Percentiles rank a stretch among this genome's conserved stretches.
These are phyloP conservation scores for Candida glaebosa DNA, from an alignment of 805 yeast genomes.

Conservation along the genomic window DNA sequence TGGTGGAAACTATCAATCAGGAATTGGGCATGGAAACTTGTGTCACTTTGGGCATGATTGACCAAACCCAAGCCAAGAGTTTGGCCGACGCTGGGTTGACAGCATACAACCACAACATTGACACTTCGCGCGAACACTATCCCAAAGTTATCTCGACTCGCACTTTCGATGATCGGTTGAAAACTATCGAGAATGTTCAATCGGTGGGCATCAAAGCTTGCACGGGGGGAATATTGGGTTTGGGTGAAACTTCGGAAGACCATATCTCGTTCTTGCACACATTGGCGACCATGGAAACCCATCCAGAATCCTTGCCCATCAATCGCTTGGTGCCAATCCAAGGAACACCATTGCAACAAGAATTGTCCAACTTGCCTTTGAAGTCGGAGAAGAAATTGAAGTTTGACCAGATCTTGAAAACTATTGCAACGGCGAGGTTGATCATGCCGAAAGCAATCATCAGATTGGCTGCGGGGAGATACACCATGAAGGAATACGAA, in stretches of 20 bases:
- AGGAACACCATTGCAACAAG: conserved; percentile 73
- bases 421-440: conserved; percentile 72
- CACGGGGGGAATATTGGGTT: conserved; percentile 76
- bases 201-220: conserved; percentile 65
- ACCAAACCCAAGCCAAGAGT: conserved; percentile 56
- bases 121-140: conserved; percentile 75
- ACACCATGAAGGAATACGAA: conserved; percentile 74
- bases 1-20: conserved; percentile 58
- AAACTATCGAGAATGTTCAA: conserved; percentile 63
- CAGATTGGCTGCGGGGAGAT: conserved; percentile 77
- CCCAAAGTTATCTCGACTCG: conserved; percentile 71
- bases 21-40: conserved; percentile 72
- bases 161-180: conserved; percentile 65
- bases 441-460: conserved; percentile 71
- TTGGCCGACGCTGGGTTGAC: conserved; percentile 71
- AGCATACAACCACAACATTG: conserved; percentile 79
- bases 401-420: conserved; percentile 62
- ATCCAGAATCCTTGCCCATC: conserved; percentile 81
- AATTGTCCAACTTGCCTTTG: conserved; percentile 36
- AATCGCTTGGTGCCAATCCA: conserved; percentile 73
- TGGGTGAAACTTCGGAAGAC: conserved; percentile 72
- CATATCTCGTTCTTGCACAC: conserved; percentile 67
- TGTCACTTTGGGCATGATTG: conserved; percentile 78
- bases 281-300: conserved; percentile 62
- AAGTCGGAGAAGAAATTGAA: conserved; percentile 39